These are phyloP conservation scores for Phytophthora idaei DNA, from an alignment of 352 stramenopile genomes.

Conservation along the genomic window DNA sequence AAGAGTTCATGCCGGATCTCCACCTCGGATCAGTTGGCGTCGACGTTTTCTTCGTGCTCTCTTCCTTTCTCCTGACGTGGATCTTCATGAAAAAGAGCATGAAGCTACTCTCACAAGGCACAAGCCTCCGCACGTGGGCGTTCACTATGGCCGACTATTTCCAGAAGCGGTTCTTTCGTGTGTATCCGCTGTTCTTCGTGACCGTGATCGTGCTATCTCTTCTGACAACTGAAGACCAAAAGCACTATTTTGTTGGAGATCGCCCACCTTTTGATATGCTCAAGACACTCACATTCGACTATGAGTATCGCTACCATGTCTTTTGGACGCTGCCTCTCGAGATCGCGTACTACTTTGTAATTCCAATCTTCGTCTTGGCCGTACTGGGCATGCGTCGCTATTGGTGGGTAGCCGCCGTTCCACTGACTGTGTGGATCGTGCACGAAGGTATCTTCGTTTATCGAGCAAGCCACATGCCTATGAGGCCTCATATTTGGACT, in stretches of 20 bases:
- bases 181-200: constrained; percentile 60
- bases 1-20: constrained; percentile 21
- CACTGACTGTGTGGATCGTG: constrained; percentile 29
- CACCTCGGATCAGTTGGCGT: constrained; percentile 25
- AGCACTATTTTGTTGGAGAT: constrained; percentile 32
- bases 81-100: constrained; percentile 30
- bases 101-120: constrained; percentile 16
- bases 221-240: constrained; percentile 31
- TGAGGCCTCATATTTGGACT: constrained; percentile 38
- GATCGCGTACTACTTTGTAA: constrained; percentile 42
- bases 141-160: constrained; percentile 48
- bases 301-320: constrained; percentile 43
- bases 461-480: constrained; percentile 31
- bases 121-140: constrained; percentile 12
- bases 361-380: constrained; percentile 39
- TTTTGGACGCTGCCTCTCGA: constrained; percentile 30
- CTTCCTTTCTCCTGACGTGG: constrained; percentile 28
- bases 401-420: constrained; percentile 31
- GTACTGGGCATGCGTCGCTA: constrained; percentile 20
- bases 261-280: constrained; percentile 32
- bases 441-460: constrained; percentile 25
- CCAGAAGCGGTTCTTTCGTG: constrained; percentile 53
- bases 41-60: constrained; percentile 33
- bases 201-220: constrained; percentile 37
- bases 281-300: constrained; percentile 47